phyloP scores from a whole-genome alignment of 192 early-diverging fungal species.

The Polychytrium aggregatum region DNA sequence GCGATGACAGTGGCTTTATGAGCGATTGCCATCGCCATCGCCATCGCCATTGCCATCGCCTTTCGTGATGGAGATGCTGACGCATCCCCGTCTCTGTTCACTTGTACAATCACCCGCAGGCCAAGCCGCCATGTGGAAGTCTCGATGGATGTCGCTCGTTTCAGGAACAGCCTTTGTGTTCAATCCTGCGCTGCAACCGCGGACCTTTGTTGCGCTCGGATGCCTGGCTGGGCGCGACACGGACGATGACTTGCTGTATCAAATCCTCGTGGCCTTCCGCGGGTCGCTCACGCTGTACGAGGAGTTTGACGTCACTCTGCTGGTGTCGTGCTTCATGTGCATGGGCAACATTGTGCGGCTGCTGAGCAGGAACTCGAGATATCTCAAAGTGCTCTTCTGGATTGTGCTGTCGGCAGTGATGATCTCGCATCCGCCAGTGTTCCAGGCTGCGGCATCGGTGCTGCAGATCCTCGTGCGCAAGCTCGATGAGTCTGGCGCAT shows the following conservation, averaged over 20 bases:
- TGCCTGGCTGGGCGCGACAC: conserved; percentile 78
- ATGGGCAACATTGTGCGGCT: conserved; percentile 81
- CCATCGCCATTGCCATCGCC: too few species aligned
- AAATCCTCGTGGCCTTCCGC: conserved; percentile 78
- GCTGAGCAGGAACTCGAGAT: conserved; percentile 69
- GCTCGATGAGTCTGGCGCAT: conserved; percentile 58
- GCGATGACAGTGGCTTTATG: too few species aligned
- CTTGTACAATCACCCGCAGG: conserved; percentile 45
- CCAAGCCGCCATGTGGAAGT: conserved; percentile 69
- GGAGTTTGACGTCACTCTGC: conserved; percentile 67
- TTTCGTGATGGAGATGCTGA: too few species aligned
- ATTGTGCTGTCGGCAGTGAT: conserved; percentile 76
- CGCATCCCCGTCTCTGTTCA: too few species aligned
- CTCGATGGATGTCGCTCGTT: conserved; percentile 86
- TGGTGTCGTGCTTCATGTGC: conserved; percentile 79
- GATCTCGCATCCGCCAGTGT: conserved; percentile 72
- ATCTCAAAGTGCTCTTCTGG: conserved; percentile 84
- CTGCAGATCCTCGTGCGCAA: conserved; percentile 61
- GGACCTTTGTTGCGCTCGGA: conserved; percentile 85
- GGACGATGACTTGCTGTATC: conserved; percentile 88
- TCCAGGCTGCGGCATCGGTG: conserved; percentile 58
- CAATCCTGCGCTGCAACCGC: conserved; percentile 87
- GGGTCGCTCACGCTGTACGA: conserved; percentile 77
- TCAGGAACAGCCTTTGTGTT: conserved; percentile 87
- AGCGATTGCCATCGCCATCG: too few species aligned